Evolutionary conservation across 768 basidiomycete species (phyloP).

Genomic region (Lepiota subincarnata): DNA sequence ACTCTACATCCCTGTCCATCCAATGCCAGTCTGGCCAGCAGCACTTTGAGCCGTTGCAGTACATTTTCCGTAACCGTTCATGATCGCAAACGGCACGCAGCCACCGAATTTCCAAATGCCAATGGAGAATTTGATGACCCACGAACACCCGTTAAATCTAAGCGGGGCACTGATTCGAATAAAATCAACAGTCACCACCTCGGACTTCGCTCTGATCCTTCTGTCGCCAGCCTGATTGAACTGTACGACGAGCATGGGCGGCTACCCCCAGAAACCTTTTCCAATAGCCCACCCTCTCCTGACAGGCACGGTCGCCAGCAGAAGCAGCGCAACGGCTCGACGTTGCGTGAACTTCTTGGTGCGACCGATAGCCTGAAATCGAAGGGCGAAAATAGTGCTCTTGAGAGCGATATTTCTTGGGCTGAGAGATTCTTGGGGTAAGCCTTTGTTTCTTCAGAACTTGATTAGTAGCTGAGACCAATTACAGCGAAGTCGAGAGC

Average conservation of each 20-base stretch:
- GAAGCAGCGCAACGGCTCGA: constrained; percentile 63
- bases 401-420: constrained; percentile 81
- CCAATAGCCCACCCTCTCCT: constrained; percentile 48
- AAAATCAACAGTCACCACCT: constrained; percentile 41
- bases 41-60: constrained; percentile 45
- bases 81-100: constrained; percentile 45
- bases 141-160: constrained; percentile 21
- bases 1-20: constrained; percentile 46
- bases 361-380: constrained; percentile 35
- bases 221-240: constrained; percentile 68
- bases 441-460: constrained; percentile 16
- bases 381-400: constrained; percentile 28
- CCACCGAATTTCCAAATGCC: constrained; percentile 63
- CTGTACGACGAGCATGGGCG: constrained; percentile 73
- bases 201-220: constrained; percentile 69
- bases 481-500: constrained; percentile 40
- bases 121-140: constrained; percentile 36
- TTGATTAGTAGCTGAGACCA: not conserved
- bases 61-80: constrained; percentile 75
- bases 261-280: constrained; percentile 58
- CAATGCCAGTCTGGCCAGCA: constrained; percentile 49
- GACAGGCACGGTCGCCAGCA: constrained; percentile 27
- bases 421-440: constrained; percentile 73
- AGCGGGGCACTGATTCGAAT: constrained; percentile 33
- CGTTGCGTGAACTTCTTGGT: constrained; percentile 69